Percentiles rank a stretch among this genome's conserved stretches.
phyloP scores from a whole-genome alignment of 768 basidiomycete genomes.

The Termitomyces sp. region DNA sequence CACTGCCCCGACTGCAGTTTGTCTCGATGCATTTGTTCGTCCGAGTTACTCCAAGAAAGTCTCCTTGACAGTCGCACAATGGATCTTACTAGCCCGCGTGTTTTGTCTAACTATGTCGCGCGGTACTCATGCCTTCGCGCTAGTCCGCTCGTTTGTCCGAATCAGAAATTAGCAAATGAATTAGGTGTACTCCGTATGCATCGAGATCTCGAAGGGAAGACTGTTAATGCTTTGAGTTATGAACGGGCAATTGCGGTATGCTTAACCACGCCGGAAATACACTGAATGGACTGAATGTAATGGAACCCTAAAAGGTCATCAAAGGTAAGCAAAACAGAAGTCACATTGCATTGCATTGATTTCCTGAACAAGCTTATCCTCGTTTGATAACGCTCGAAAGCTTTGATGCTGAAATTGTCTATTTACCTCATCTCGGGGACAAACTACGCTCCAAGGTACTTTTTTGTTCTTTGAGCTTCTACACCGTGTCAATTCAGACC shows the following conservation, averaged over 20 bases:
- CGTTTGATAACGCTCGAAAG: constrained; percentile 30
- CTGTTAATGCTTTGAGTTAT: constrained; percentile 66
- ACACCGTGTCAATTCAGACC: not conserved
- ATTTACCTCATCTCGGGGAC: constrained; percentile 44
- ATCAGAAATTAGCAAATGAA: constrained; percentile 57
- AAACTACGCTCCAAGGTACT: constrained; percentile 47
- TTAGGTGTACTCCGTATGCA: constrained; percentile 52
- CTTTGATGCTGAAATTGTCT: constrained; percentile 31
- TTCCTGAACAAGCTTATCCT: constrained; percentile 40
- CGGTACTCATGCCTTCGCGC: constrained; percentile 57
- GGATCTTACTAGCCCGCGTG: constrained; percentile 9
- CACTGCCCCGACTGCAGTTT: constrained; percentile 36
- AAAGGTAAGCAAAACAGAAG: constrained; percentile 32
- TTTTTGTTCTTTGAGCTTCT: not conserved
- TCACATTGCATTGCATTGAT: not conserved
- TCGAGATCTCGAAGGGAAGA: constrained; percentile 63
- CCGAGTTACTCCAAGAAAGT: not conserved
- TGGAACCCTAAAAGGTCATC: constrained; percentile 26
- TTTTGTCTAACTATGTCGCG: constrained; percentile 29
- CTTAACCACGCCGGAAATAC: constrained; percentile 6
- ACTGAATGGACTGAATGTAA: constrained; percentile 2
- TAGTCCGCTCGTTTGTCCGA: constrained; percentile 64
- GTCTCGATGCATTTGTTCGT: constrained; percentile 3
- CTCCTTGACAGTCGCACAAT: constrained; percentile 1
- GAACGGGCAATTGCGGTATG: constrained; percentile 66